Evolutionary conservation across 306 rosid genomes (phyloP).

Genomic region (Prunus fruticosa): DNA sequence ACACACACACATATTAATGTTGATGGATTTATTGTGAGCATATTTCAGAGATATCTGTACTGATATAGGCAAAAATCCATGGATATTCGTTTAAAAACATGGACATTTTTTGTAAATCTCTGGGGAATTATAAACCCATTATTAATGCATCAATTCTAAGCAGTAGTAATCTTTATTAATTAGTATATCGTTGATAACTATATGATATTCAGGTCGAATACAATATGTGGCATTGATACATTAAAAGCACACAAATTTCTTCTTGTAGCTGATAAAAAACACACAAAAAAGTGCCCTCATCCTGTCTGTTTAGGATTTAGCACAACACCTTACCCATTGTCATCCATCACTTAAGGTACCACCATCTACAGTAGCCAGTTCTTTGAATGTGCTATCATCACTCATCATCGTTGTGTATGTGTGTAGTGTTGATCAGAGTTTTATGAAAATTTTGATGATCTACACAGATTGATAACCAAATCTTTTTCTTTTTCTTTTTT

Average conservation of each 20-base stretch:
- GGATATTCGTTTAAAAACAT: background rate
- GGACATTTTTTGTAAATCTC: background rate
- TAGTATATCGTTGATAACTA: background rate
- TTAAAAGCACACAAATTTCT: background rate
- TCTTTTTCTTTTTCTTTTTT: background rate
- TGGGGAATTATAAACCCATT: background rate
- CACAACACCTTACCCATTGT: background rate
- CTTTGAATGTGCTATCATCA: background rate
- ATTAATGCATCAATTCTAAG: background rate
- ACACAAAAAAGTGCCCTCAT: background rate
- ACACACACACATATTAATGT: no score
- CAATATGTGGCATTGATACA: background rate
- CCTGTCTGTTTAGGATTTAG: background rate
- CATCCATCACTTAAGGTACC: background rate
- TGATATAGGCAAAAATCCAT: background rate
- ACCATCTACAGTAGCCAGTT: background rate
- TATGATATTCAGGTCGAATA: background rate
- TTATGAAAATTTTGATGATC: background rate
- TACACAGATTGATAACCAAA: background rate
- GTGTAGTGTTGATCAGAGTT: background rate
- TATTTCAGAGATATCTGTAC: background rate
- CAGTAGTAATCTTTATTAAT: background rate
- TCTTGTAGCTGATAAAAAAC: background rate
- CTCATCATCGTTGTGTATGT: background rate
- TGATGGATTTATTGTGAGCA: background rate